Percentiles rank a stretch among this genome's conserved stretches.
phyloP scores from a whole-genome alignment of 179 eudicot genomes.

The Spinacia oleracea region DNA sequence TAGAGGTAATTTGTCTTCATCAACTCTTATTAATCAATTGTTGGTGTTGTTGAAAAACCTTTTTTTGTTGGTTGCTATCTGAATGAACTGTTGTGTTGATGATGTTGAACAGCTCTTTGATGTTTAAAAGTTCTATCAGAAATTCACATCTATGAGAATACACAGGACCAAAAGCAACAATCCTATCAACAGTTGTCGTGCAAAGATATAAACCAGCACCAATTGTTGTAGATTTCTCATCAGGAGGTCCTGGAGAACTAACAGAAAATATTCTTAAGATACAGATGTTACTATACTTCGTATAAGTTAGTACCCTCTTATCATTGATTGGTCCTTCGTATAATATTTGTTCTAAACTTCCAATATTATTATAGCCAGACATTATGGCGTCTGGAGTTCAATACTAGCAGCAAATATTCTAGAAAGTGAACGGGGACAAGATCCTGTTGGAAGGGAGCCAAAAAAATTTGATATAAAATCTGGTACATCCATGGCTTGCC shows the following conservation, averaged over 20 bases:
- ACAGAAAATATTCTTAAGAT: constrained; percentile 52
- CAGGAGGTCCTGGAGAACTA: constrained; percentile 47
- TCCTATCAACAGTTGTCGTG: constrained; percentile 37
- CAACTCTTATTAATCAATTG: no score
- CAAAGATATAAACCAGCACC: constrained; percentile 41
- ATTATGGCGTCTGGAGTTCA: constrained; percentile 80
- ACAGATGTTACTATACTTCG: background rate
- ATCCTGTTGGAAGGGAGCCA: constrained; percentile 31
- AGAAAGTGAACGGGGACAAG: constrained; percentile 39
- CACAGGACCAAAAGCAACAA: constrained; percentile 46
- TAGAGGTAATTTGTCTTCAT: no score
- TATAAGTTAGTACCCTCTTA: constrained; percentile 4
- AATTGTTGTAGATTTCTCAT: constrained; percentile 47
- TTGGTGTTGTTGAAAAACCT: no score
- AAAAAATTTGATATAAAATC: constrained; percentile 50
- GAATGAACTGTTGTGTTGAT: no score
- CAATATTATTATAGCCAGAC: constrained; percentile 60
- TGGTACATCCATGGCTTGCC: constrained; percentile 97
- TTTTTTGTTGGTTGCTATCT: no score
- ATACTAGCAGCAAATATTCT: constrained; percentile 81
- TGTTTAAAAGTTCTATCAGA: background rate
- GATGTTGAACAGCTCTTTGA: background rate
- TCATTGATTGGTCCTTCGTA: background rate
- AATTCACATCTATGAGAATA: background rate
- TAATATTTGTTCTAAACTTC: constrained; percentile 12